Percentiles rank a stretch among this genome's conserved stretches.
These are phyloP conservation scores for Malassezia brasiliensis DNA, from an alignment of 1,284 basidiomycete species.

Conservation along the genomic window DNA sequence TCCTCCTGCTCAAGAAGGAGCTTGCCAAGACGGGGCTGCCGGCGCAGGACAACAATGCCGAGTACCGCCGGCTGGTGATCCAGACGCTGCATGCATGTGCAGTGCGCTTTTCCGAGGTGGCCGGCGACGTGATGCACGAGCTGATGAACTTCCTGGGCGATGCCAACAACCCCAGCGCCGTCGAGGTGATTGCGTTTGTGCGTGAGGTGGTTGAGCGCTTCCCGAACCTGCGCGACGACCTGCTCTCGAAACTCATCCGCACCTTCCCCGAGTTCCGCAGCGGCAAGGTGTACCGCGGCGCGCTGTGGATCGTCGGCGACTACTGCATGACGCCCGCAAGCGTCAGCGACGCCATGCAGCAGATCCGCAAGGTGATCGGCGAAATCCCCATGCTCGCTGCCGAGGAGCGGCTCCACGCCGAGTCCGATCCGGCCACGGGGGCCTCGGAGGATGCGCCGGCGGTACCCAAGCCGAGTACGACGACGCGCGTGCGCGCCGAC, in stretches of 20 bases:
- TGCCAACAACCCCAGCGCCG: constrained; percentile 83
- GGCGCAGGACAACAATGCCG: constrained; percentile 55
- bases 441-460: constrained; percentile 20
- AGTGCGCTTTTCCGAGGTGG: constrained; percentile 95
- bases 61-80: constrained; percentile 92
- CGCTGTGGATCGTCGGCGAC: constrained; percentile 96
- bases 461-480: constrained; percentile 51
- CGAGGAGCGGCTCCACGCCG: constrained; percentile 49
- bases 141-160: constrained; percentile 98
- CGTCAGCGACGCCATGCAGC: constrained; percentile 56
- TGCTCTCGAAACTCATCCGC: constrained; percentile 74
- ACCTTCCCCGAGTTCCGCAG: constrained; percentile 86
- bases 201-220: constrained; percentile 98
- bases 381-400: constrained; percentile 87
- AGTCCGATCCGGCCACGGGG: constrained; percentile 22
- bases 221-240: constrained; percentile 71
- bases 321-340: constrained; percentile 53
- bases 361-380: constrained; percentile 78
- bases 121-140: constrained; percentile 87
- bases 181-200: constrained; percentile 92
- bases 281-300: constrained; percentile 91
- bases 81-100: constrained; percentile 95
- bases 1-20: constrained; percentile 93
- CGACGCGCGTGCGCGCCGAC: constrained; percentile 70
- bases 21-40: constrained; percentile 71